Conservation (phyloP, 805 yeast species). For the Torulaspora quercuum region DNA sequence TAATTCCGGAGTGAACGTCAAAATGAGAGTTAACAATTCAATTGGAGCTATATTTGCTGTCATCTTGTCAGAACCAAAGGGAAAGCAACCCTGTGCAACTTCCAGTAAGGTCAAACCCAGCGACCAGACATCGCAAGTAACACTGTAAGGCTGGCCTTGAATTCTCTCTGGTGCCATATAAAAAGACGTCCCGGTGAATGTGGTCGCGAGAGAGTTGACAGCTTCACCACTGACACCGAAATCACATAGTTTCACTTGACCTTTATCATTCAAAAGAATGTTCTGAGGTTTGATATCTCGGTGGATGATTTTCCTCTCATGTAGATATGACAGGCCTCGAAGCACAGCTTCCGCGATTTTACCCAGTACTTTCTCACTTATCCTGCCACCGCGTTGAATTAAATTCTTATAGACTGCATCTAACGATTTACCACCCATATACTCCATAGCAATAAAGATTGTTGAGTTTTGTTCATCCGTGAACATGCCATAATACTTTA, state of each 20-base stretch:
- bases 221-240: conserved; percentile 98
- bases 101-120: conserved; percentile 87
- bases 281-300: conserved; percentile 96
- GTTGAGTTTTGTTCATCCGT: conserved; percentile 70
- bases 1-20: conserved; percentile 77
- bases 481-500: conserved; percentile 89
- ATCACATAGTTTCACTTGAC: conserved; percentile 90
- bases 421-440: conserved; percentile 87
- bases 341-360: conserved; percentile 84
- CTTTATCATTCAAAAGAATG: conserved; percentile 67
- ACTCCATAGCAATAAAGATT: conserved; percentile 95
- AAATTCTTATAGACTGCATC: conserved; percentile 87
- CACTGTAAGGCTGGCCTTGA: conserved; percentile 92
- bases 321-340: conserved; percentile 80
- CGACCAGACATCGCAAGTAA: conserved; percentile 96
- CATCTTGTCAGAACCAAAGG: conserved; percentile 51
- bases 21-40: conserved; percentile 75
- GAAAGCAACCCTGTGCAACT: conserved; percentile 90
- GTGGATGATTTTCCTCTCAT: conserved; percentile 84
- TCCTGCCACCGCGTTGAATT: conserved; percentile 69
- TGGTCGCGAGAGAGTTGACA: conserved; percentile 89
- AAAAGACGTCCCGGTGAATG: conserved; percentile 95
- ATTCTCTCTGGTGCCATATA: conserved; percentile 99
- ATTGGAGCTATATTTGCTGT: conserved; percentile 68
- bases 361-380: conserved; percentile 90